phyloP scores from a whole-genome alignment of 2,329 filamentous ascomycete species.

The Sphaerulina vaccinii region DNA sequence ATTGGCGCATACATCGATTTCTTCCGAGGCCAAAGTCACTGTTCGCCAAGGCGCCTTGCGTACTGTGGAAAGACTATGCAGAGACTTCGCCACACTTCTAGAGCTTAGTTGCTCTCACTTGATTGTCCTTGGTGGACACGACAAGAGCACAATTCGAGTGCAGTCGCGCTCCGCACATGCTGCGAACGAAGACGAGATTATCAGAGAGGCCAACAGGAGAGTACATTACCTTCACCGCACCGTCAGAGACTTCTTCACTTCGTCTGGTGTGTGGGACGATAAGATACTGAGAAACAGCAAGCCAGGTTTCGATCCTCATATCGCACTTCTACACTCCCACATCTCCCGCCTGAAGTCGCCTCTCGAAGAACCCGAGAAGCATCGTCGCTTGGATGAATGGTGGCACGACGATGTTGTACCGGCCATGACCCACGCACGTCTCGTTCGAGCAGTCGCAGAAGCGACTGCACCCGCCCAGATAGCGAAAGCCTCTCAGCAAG shows the following conservation, averaged over 20 bases:
- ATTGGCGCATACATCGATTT: neutral
- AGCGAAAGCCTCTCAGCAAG: neutral
- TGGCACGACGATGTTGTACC: neutral
- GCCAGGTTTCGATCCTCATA: neutral
- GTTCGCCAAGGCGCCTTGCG: neutral
- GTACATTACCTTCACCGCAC: conserved; percentile 5
- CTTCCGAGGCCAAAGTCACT: neutral
- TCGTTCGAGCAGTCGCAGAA: too few species aligned
- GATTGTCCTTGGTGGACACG: neutral
- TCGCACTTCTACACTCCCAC: neutral
- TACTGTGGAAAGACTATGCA: neutral
- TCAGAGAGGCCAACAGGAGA: neutral
- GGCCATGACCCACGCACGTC: neutral
- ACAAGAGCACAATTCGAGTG: neutral
- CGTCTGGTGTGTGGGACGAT: neutral
- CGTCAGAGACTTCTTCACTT: neutral
- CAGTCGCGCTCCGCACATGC: neutral
- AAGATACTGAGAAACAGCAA: neutral
- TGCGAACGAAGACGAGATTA: neutral
- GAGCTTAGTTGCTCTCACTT: neutral
- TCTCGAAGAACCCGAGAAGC: neutral
- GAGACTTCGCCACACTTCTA: neutral
- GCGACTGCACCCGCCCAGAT: too few species aligned
- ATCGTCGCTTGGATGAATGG: neutral
- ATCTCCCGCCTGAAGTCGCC: neutral